Conservation (phyloP, 2,329 filamentous ascomycete species). For the Aspergillus brasiliensis region DNA sequence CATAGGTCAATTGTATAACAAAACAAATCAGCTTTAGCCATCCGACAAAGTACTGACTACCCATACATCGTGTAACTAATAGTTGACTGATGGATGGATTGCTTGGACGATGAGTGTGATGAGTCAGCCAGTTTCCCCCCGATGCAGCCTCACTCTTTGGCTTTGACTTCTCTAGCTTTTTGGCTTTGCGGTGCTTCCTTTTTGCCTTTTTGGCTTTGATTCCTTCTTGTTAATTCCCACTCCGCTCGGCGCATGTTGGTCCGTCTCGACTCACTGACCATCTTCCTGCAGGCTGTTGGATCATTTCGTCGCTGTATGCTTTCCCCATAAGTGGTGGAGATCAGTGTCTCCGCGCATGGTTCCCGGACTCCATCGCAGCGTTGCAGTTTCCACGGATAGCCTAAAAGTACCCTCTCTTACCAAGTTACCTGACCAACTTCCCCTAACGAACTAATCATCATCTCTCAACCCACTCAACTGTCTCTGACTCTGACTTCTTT, state of each 20-base stretch:
- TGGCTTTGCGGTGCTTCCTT: background rate
- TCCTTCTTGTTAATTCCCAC: background rate
- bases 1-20: too few relatives aligned
- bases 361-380: conserved; percentile 2
- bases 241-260: background rate
- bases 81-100: background rate
- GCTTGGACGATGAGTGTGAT: background rate
- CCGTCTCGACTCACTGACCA: background rate
- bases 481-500: too few relatives aligned
- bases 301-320: background rate
- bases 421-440: too few relatives aligned
- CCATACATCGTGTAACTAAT: too few relatives aligned
- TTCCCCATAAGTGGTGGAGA: conserved; percentile 14
- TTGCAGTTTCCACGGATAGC: background rate
- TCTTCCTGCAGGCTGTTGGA: background rate
- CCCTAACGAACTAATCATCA: too few relatives aligned
- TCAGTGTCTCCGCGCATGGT: conserved; percentile 4
- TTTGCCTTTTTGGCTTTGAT: background rate
- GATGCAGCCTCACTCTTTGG: conserved; percentile 1
- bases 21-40: too few relatives aligned
- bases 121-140: background rate
- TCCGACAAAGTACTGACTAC: too few relatives aligned
- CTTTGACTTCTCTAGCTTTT: too few relatives aligned
- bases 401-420: background rate
- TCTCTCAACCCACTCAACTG: too few relatives aligned